A percentile compares a stretch with the other conserved stretches of the same genome.
These are phyloP conservation scores for Geotrichum bryndzae DNA, from an alignment of 1,139 yeast species.

Conservation along the genomic window DNA sequence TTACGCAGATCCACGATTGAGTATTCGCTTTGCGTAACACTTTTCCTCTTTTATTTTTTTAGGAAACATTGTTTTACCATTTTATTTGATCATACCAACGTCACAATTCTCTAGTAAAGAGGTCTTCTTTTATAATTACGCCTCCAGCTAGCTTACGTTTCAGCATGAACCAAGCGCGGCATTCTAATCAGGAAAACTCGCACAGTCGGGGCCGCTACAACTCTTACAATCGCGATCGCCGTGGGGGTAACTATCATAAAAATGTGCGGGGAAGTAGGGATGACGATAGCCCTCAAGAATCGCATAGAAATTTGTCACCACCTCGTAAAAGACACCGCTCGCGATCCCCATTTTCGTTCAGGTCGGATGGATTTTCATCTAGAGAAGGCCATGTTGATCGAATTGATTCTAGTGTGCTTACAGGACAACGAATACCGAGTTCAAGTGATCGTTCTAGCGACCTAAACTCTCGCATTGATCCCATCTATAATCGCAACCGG, in stretches of 20 bases:
- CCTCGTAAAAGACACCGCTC: slow-evolving; percentile 5
- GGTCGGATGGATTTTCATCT: background rate
- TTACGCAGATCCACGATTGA: background rate
- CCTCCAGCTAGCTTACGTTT: background rate
- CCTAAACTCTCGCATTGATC: background rate
- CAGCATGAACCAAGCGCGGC: slow-evolving; percentile 5
- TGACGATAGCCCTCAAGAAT: background rate
- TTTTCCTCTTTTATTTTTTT: background rate
- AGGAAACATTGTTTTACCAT: background rate
- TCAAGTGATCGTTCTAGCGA: background rate
- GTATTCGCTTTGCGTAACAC: background rate
- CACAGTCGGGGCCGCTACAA: slow-evolving; percentile 1
- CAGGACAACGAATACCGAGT: background rate
- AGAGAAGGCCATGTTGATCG: slow-evolving; percentile 1
- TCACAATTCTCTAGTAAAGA: too few species aligned
- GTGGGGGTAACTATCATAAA: background rate
- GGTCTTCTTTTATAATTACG: background rate
- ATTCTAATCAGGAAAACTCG: background rate
- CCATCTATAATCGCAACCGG: background rate
- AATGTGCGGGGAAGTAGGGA: background rate
- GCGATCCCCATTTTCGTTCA: slow-evolving; percentile 1
- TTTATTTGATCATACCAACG: background rate
- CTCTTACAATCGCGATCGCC: background rate
- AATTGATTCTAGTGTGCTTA: slow-evolving; percentile 6
- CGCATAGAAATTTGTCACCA: background rate